Evolutionary conservation across 2,329 filamentous ascomycete species (phyloP).

Genomic region (Nigrospora osmanthi): DNA sequence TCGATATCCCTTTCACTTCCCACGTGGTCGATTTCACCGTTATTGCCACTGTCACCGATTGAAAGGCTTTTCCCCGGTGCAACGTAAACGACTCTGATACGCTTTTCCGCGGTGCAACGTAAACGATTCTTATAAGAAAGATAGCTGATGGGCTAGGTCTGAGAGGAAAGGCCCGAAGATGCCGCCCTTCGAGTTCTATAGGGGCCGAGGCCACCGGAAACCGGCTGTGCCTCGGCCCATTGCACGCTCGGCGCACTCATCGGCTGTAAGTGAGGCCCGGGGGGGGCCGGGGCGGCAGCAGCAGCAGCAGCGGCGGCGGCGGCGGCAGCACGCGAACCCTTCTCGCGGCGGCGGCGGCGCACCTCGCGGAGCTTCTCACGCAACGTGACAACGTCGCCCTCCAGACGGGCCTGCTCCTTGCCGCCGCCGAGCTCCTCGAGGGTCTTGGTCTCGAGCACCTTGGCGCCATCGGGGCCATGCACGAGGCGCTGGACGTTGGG

Average conservation of each 20-base stretch:
- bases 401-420: constrained; percentile 31
- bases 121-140: too few relatives aligned
- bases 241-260: background rate
- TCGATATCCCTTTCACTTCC: too few relatives aligned
- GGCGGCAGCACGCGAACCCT: background rate
- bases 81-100: too few relatives aligned
- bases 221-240: background rate
- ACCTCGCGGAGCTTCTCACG: constrained; percentile 25
- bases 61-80: too few relatives aligned
- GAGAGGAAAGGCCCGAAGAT: background rate
- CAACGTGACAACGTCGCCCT: constrained; percentile 36
- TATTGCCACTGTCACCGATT: too few relatives aligned
- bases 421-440: constrained; percentile 45
- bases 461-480: constrained; percentile 21
- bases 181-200: background rate
- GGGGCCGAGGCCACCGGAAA: background rate
- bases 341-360: constrained; percentile 4
- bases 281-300: too few relatives aligned
- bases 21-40: too few relatives aligned
- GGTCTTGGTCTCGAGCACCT: constrained; percentile 34
- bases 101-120: too few relatives aligned
- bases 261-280: background rate
- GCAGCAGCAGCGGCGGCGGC: background rate
- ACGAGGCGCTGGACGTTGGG: constrained; percentile 37
- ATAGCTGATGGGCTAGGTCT: too few relatives aligned